Conservation (phyloP, 2,329 filamentous ascomycete species). For the Grosmannia huntii region DNA sequence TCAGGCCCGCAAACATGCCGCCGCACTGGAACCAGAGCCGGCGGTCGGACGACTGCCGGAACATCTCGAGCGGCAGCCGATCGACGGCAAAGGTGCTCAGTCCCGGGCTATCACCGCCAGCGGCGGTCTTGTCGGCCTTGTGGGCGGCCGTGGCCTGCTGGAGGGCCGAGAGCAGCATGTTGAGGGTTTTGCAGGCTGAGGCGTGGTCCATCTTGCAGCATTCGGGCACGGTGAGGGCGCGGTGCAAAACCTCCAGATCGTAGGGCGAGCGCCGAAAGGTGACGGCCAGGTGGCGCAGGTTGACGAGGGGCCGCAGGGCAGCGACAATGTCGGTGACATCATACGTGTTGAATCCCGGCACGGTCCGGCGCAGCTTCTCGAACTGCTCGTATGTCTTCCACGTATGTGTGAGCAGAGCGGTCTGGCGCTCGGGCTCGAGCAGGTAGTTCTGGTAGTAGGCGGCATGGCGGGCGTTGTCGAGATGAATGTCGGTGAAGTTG, state of each 20-base stretch:
- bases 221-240: conserved; percentile 25
- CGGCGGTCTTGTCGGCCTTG: neutral
- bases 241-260: conserved; percentile 23
- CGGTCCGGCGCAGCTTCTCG: conserved; percentile 19
- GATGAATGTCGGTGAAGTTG: conserved; percentile 30
- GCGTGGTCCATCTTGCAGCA: conserved; percentile 26
- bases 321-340: conserved; percentile 13
- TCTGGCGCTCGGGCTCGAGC: conserved; percentile 23
- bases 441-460: conserved; percentile 24
- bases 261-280: conserved; percentile 28
- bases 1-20: conserved; percentile 26
- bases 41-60: conserved; percentile 23
- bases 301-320: conserved; percentile 26
- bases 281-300: conserved; percentile 26
- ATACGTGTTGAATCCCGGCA: conserved; percentile 24
- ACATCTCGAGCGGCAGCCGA: conserved; percentile 29
- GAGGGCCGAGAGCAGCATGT: conserved; percentile 10
- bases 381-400: conserved; percentile 25
- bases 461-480: conserved; percentile 25
- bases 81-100: conserved; percentile 27
- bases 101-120: neutral
- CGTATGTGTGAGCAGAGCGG: conserved; percentile 21
- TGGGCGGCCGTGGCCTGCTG: conserved; percentile 4
- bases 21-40: conserved; percentile 29
- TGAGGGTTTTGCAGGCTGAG: conserved; percentile 23